Base-by-base conservation (phyloP, 768 basidiomycete species). In the Lactarius trivialis region DNA sequence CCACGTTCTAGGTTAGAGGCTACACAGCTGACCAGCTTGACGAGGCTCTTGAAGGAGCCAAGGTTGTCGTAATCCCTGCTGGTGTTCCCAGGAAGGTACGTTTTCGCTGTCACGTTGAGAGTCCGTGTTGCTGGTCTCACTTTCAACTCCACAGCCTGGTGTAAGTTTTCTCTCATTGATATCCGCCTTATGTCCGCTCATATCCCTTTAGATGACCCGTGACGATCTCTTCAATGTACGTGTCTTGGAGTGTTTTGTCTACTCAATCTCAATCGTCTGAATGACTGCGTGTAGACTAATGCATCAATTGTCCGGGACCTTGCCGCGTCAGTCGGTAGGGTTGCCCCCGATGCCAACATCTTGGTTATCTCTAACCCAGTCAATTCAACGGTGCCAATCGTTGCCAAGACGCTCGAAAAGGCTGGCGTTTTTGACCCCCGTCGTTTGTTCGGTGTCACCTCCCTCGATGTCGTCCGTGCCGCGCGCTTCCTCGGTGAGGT, bases 341-440 rank as follows among this genome's bases (percentile, higher is more conserved):
- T 91, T 61, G 76, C 91, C 41, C 95, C 97, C 58, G 84, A 87
- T 56, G 97, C 97, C n/a, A 86, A 91, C 77, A 82, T 98, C 71
- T 85, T 93, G 68, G 87, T 98, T 77, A 99, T 99, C 76, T 96
- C 95, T 70, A 99, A 99, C 86, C 96, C 96, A 58, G 96, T 97
- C 81, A 93, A 92, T 82, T 91, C 89, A 56, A 98, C 97, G 65
- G 97, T 98, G 63, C 96, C 97, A 70, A 97, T 99, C 70, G 94
- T 97, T 68, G 93, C 94, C 50, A 83, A 86, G 68, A 89, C 90
- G 62, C 87, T 97, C 74, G 84, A 90, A 77, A 91, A 93, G 75
- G 89, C 89, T 14, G 94, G 94, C 64, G 91, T 91, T 63, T 98
- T 89, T 78, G 85, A 99, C 80, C 92, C 93, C 59, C 78, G 79